phyloP scores from a whole-genome alignment of 2,329 filamentous ascomycete genomes.

The Diaporthe citriasiana region DNA sequence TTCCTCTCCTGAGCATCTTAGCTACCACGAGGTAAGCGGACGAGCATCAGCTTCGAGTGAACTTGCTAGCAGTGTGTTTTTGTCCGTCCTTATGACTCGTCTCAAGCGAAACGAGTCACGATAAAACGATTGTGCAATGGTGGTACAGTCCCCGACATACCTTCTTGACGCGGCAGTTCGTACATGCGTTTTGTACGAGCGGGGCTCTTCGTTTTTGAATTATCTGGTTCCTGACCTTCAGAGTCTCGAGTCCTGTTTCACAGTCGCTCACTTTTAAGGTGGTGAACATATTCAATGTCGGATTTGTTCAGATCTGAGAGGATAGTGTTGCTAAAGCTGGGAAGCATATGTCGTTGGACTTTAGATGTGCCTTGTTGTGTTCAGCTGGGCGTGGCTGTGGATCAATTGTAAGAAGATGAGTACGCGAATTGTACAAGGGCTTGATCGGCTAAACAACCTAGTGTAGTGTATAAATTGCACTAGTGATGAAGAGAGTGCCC shows the following conservation, averaged over 20 bases:
- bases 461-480: too few species aligned
- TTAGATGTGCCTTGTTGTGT: background rate
- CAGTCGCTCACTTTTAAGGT: constrained; percentile 4
- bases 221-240: background rate
- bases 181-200: constrained; percentile 5
- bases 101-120: background rate
- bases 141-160: background rate
- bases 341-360: background rate
- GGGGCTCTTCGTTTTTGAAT: background rate
- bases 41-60: background rate
- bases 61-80: background rate
- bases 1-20: constrained; percentile 10
- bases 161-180: constrained; percentile 7
- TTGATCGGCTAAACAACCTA: too few species aligned
- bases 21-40: background rate
- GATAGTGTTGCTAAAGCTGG: background rate
- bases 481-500: too few species aligned
- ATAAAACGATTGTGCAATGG: background rate
- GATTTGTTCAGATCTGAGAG: background rate
- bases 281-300: constrained; percentile 13
- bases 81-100: background rate
- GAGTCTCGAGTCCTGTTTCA: background rate
- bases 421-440: background rate
- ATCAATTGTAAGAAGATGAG: background rate
- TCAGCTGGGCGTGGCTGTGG: background rate